Evolutionary conservation across 23 red algal genomes (phyloP), one percentile per base, ranked within the genome.

Genomic region (Agarophyton chilense): DNA sequence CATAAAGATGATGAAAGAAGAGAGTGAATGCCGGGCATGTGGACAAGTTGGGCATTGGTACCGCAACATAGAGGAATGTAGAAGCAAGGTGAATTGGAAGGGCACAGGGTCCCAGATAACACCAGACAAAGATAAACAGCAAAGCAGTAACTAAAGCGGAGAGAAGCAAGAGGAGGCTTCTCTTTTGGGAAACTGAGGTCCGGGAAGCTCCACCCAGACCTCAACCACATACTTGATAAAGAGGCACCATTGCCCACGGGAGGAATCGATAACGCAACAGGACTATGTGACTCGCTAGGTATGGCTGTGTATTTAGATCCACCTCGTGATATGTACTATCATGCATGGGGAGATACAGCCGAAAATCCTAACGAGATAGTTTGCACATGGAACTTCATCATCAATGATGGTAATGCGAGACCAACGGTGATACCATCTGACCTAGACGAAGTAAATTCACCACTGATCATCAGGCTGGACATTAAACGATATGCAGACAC

Each of bases 221-320:
- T 61, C 35, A 71, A 70, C 21, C 81, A 2, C 11, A 72, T 86
- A 52, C 10, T 86, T 22, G 81, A 86, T 53, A 38, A 70, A 72
- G 81, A 58, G 70, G 81, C 81, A 11, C 34, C 61, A 19, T 70
- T 12, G 31, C 51, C 81, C 5, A 86, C 81, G 16, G 61, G 62
- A 8, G 65, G 47, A 67, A 67, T 86, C 34, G 65, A 71, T n/a
- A 51, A 86, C 26, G 40, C 58, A 86, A 58, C 55, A 86, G 46
- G 2, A 45, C 51, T 86, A 41, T 86, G 81, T 38, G 42, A 86
- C 36, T 1, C 61, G 4, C 81, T 71, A 22, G 81, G 81, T 24
- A 49, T 86, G 2, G 2, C 39, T 26, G 18, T 86, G 43, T 24
- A 51, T 70, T 58, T 86, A 18, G 61, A 86, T 10, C 19, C 28